A percentile compares a stretch with the other conserved stretches of the same genome.
These are phyloP conservation scores for Cymbopogon citratus DNA, from an alignment of 176 grass and related monocot genomes.

Conservation along the genomic window DNA sequence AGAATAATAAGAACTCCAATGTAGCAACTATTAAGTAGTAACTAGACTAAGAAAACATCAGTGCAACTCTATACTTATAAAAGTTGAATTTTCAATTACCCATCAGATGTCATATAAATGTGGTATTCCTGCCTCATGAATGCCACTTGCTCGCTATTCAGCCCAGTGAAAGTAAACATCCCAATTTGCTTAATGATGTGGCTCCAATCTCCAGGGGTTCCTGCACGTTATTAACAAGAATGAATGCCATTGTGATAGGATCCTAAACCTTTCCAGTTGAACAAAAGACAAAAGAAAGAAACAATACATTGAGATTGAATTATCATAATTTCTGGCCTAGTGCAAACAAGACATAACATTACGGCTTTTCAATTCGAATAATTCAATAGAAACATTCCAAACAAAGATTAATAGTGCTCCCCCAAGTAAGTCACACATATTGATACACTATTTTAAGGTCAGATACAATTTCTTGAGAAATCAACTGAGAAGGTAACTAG, in stretches of 20 bases:
- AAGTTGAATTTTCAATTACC: constrained; percentile 45
- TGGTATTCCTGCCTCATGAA: constrained; percentile 95
- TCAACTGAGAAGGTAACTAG: background rate
- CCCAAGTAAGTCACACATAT: background rate
- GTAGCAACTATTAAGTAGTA: background rate
- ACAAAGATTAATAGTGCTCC: background rate
- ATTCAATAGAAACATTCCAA: background rate
- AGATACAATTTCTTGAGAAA: background rate
- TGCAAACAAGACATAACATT: background rate
- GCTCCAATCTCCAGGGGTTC: constrained; percentile 91
- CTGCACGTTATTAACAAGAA: constrained; percentile 44
- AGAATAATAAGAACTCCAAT: background rate
- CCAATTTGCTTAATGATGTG: constrained; percentile 99
- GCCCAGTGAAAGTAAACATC: constrained; percentile 99
- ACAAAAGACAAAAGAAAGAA: background rate
- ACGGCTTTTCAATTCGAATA: background rate
- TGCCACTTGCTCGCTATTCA: constrained; percentile 81
- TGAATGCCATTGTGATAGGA: background rate
- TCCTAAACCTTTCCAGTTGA: background rate
- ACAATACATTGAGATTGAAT: background rate
- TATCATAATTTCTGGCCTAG: background rate
- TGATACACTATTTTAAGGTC: background rate
- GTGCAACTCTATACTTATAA: background rate
- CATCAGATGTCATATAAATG: constrained; percentile 99
- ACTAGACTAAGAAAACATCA: background rate